Evolutionary conservation across 2,329 filamentous ascomycete species (phyloP), one percentile per base, ranked within the genome.

Genomic region (Fusarium sp.): DNA sequence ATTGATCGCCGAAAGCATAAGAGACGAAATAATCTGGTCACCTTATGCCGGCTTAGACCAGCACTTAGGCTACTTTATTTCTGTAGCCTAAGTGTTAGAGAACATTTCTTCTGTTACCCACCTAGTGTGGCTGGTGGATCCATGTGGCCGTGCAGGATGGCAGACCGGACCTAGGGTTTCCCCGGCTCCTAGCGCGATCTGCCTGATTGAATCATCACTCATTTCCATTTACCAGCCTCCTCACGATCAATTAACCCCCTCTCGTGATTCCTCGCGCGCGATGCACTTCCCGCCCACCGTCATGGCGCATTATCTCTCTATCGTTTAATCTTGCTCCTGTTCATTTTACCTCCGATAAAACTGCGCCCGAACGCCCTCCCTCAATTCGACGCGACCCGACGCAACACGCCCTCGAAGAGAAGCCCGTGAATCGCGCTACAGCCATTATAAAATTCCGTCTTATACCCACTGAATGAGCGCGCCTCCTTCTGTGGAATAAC

Each of bases 401-500:
- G 16, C 20, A 25, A 14, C 20, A 44, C 20, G 41, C 41, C 22
- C 41, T 16, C 22, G 13, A 25, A 44, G 44, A 29, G 25, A 46
- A 29, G 24, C 44, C 44, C 24, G 44, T 46, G 44, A 46, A 46
- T 46, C 44, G 44, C 44, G 44, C 44, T 46, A 46, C 44, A 46
- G 25, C 44, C 44, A 20, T 27, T 16, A 29, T 46, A 46, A 46
- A 46, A 46, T 46, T 46, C 44, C 44, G 44, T 12, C 20, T 46
- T 46, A 29, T 46, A 46, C 44, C 44, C 25, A 27, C 24, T 18
- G 16, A 46, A 46, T 25, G 44, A 46, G 44, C 44, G 25, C 25
- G 41, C 22, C 44, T 46, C 44, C 44, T 46, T 57, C 8, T 4
- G 24, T 57, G 47, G 55, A 57, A 57, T 54, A 57, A 54, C 55